Conservation (phyloP, 139 green algal species). For the Ettlia oleoabundans region DNA sequence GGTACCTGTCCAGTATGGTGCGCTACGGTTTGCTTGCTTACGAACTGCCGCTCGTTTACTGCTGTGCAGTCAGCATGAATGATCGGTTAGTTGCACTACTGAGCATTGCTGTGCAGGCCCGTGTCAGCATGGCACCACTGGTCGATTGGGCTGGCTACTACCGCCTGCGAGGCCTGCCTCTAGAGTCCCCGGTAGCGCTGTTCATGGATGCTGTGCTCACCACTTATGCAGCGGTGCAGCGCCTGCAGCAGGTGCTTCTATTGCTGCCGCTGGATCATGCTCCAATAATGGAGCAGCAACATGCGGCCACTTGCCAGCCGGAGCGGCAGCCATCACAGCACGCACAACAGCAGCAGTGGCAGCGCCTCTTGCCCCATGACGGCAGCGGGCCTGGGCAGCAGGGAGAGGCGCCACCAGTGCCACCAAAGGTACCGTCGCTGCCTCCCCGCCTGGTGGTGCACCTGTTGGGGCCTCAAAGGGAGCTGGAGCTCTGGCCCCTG, state of each 20-base stretch:
- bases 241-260: conserved; percentile 18
- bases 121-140: neutral
- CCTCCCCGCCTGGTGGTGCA: conserved; percentile 27
- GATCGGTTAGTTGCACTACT: too few species aligned
- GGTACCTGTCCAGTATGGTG: neutral
- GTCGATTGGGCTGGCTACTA: conserved; percentile 44
- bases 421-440: neutral
- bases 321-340: neutral
- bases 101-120: too few species aligned
- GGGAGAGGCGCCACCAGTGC: neutral
- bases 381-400: neutral
- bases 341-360: neutral
- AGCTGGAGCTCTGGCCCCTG: conserved; percentile 24
- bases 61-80: neutral
- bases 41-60: neutral
- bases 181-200: conserved; percentile 39
- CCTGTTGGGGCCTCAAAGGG: conserved; percentile 5
- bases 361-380: neutral
- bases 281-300: neutral
- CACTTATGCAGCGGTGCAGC: conserved; percentile 11
- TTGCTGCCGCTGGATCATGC: neutral
- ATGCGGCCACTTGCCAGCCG: neutral
- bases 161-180: conserved; percentile 23
- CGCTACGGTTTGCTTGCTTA: neutral
- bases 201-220: conserved; percentile 46